phyloP scores from a whole-genome alignment of 1,284 basidiomycete genomes.

The Sparassis latifolia region DNA sequence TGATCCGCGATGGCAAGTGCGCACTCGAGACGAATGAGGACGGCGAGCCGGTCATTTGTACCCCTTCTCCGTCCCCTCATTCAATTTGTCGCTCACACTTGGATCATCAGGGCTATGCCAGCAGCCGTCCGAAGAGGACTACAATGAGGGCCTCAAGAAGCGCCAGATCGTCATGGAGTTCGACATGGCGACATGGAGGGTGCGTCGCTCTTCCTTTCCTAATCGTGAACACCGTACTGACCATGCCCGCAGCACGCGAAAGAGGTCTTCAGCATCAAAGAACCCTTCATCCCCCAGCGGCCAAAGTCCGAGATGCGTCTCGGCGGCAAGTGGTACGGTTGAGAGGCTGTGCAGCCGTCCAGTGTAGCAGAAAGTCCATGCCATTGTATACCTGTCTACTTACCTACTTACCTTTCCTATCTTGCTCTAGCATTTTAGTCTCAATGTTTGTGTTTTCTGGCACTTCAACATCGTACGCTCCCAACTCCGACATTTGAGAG shows the following conservation, averaged over 20 bases:
- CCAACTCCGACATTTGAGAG: too few species aligned
- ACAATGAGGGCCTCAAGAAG: conserved; percentile 56
- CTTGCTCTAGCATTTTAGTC: too few species aligned
- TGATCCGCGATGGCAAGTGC: conserved; percentile 80
- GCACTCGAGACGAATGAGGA: conserved; percentile 58
- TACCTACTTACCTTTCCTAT: too few species aligned
- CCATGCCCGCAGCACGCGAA: conserved; percentile 57
- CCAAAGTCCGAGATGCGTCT: conserved; percentile 45
- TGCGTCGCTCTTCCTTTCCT: conserved; percentile 10
- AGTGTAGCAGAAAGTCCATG: neutral
- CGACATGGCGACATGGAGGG: conserved; percentile 78
- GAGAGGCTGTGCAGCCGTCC: conserved; percentile 1
- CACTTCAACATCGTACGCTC: too few species aligned
- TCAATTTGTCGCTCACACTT: too few species aligned
- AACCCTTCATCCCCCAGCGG: conserved; percentile 63
- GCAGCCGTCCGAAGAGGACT: conserved; percentile 59
- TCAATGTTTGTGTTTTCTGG: too few species aligned
- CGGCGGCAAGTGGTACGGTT: conserved; percentile 67
- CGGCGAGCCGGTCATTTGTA: conserved; percentile 73
- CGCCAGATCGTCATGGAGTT: conserved; percentile 84
- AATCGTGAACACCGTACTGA: neutral
- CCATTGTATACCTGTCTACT: too few species aligned
- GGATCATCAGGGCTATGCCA: conserved; percentile 48
- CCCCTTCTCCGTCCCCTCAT: conserved; percentile 16
- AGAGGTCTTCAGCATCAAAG: conserved; percentile 70